These are phyloP conservation scores for Ogataea methanolica DNA, from an alignment of 805 yeast species.

Conservation along the genomic window DNA sequence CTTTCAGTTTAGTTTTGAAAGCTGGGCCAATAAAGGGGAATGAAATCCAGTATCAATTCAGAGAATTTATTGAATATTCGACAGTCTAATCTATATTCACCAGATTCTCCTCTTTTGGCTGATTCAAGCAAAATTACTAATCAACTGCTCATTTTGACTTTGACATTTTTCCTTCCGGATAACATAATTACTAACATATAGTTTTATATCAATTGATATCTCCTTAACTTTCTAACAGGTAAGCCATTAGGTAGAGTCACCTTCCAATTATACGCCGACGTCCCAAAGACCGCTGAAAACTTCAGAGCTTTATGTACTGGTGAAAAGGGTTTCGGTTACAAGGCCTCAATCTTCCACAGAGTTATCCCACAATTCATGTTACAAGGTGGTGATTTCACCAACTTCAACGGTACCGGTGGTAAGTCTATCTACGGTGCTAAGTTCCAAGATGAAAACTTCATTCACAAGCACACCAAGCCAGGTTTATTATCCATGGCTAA, in stretches of 20 bases:
- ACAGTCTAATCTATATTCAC: background rate
- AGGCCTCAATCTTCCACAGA: slow-evolving; percentile 89
- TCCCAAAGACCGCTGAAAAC: slow-evolving; percentile 79
- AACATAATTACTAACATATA: background rate
- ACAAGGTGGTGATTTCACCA: slow-evolving; percentile 90
- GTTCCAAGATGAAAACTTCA: slow-evolving; percentile 59
- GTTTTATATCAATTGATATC: background rate
- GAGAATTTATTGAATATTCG: background rate
- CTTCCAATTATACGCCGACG: slow-evolving; percentile 87
- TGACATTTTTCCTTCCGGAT: background rate
- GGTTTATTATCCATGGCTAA: slow-evolving; percentile 90
- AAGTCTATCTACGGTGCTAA: slow-evolving; percentile 75
- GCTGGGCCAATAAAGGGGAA: too few relatives aligned
- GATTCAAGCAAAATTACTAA: background rate
- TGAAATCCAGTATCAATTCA: too few relatives aligned
- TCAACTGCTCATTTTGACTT: background rate
- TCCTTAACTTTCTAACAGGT: slow-evolving; percentile 12
- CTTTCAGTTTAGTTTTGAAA: background rate
- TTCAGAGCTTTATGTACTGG: slow-evolving; percentile 84
- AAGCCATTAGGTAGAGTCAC: slow-evolving; percentile 50
- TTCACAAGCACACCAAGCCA: slow-evolving; percentile 68
- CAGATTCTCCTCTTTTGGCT: background rate
- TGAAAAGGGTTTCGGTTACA: slow-evolving; percentile 91
- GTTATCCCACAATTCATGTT: slow-evolving; percentile 95
- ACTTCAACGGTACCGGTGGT: slow-evolving; percentile 92